Evolutionary conservation across 2,329 filamentous ascomycete species (phyloP).

Genomic region (Penicillium sp.): DNA sequence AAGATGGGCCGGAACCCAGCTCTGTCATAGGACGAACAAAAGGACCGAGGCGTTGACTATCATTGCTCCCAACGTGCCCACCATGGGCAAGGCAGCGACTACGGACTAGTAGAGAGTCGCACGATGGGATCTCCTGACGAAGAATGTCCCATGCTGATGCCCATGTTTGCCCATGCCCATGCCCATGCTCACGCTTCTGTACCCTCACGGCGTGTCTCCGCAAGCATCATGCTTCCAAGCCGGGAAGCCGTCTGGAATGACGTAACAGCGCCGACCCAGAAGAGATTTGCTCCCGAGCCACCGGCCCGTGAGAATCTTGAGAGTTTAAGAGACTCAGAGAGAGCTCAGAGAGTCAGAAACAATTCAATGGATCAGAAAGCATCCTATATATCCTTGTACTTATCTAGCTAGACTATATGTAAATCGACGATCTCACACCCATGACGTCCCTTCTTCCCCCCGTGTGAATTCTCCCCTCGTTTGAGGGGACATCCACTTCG

Average conservation of each 20-base stretch:
- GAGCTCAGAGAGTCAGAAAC: too few relatives aligned
- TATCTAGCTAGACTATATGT: too few relatives aligned
- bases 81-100: not conserved
- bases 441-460: not conserved
- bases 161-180: too few relatives aligned
- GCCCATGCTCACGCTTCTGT: too few relatives aligned
- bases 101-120: not conserved
- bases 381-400: too few relatives aligned
- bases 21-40: constrained; percentile 1
- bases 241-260: constrained; percentile 29
- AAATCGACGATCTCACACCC: not conserved
- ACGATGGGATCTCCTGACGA: constrained; percentile 1
- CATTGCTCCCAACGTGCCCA: not conserved
- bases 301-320: constrained; percentile 28
- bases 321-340: too few relatives aligned
- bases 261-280: constrained; percentile 25
- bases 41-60: constrained; percentile 5
- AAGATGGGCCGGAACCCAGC: too few relatives aligned
- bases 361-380: too few relatives aligned
- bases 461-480: constrained; percentile 11
- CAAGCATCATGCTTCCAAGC: constrained; percentile 24
- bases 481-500: constrained; percentile 34
- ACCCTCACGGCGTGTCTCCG: too few relatives aligned
- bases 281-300: constrained; percentile 26
- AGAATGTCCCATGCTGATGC: too few relatives aligned